A percentile compares a stretch with the other conserved stretches of the same genome.
Conservation (phyloP, 345 rosid species). For the Murraya koenigii region DNA sequence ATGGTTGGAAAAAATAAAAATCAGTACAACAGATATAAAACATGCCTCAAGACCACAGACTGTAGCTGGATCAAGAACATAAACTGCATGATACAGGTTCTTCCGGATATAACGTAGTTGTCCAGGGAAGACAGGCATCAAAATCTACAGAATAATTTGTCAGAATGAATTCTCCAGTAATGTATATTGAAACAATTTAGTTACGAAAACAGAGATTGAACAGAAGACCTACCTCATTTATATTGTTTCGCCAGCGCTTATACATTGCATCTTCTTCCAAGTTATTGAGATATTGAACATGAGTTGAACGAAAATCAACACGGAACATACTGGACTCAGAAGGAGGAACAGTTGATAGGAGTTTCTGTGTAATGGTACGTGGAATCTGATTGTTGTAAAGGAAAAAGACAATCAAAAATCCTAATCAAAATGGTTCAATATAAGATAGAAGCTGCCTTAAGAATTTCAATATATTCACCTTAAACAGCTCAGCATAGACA, state of each 20-base stretch:
- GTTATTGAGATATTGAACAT: conserved; percentile 93
- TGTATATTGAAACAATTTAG: not conserved
- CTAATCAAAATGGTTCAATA: conserved; percentile 12
- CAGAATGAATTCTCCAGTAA: conserved; percentile 17
- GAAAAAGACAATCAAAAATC: not conserved
- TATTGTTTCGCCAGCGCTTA: conserved; percentile 86
- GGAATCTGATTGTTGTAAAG: conserved; percentile 62
- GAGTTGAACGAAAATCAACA: conserved; percentile 83
- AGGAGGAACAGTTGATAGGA: conserved; percentile 61
- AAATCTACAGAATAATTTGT: conserved; percentile 56
- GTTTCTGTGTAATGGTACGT: conserved; percentile 50
- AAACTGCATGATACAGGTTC: conserved; percentile 95
- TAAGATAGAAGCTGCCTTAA: conserved; percentile 15
- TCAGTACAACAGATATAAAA: conserved; percentile 17
- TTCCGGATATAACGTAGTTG: conserved; percentile 92
- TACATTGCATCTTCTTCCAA: conserved; percentile 98
- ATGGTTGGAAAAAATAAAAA: not conserved
- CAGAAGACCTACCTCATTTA: conserved; percentile 64
- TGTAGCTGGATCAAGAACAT: conserved; percentile 86
- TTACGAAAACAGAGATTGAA: conserved; percentile 10
- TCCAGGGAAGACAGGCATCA: conserved; percentile 97
- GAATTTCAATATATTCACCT: not conserved
- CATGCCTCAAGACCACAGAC: conserved; percentile 87
- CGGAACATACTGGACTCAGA: conserved; percentile 73
- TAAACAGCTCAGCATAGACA: not conserved